phyloP scores from a whole-genome alignment of 495 filamentous ascomycete species.

The Annulohypoxylon bovei region DNA sequence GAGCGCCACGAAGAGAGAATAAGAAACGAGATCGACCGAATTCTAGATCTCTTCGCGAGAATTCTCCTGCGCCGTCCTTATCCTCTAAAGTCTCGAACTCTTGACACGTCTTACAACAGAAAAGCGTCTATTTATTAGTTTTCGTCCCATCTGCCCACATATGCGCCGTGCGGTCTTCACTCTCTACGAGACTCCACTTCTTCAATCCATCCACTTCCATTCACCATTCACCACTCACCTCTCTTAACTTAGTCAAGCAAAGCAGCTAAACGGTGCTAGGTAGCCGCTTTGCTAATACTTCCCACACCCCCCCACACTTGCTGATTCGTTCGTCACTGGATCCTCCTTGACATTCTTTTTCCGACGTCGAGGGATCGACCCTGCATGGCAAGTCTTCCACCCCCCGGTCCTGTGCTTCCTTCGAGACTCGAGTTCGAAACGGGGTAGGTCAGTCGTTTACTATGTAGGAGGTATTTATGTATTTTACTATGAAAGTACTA shows the following conservation, averaged over 20 bases:
- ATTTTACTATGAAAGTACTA: slow-evolving; percentile 28
- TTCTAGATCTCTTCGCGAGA: slow-evolving; percentile 45
- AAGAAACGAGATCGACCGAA: slow-evolving; percentile 23
- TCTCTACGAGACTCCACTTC: slow-evolving; percentile 34
- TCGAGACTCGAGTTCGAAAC: slow-evolving; percentile 43
- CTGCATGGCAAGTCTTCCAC: slow-evolving; percentile 41
- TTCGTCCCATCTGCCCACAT: slow-evolving; percentile 42
- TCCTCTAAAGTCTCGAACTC: slow-evolving; percentile 30
- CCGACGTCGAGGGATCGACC: slow-evolving; percentile 48
- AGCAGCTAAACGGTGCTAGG: slow-evolving; percentile 29
- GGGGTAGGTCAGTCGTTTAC: slow-evolving; percentile 38
- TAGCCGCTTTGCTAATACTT: slow-evolving; percentile 45
- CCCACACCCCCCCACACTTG: slow-evolving; percentile 43
- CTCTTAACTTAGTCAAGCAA: slow-evolving; percentile 29
- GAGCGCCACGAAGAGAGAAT: slow-evolving; percentile 14
- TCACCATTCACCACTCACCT: slow-evolving; percentile 15
- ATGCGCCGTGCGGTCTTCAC: slow-evolving; percentile 38
- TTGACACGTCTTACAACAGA: slow-evolving; percentile 45
- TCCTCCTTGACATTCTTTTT: slow-evolving; percentile 44
- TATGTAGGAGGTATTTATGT: slow-evolving; percentile 8
- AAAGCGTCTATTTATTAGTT: slow-evolving; percentile 40
- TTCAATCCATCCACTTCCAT: slow-evolving; percentile 41
- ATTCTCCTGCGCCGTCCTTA: slow-evolving; percentile 34
- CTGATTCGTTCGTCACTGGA: slow-evolving; percentile 45
- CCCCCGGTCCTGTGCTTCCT: slow-evolving; percentile 44